Evolutionary conservation across 2,329 filamentous ascomycete species (phyloP), one percentile per base, ranked within the genome.

Genomic region (Neophaeococcomyces aloes): DNA sequence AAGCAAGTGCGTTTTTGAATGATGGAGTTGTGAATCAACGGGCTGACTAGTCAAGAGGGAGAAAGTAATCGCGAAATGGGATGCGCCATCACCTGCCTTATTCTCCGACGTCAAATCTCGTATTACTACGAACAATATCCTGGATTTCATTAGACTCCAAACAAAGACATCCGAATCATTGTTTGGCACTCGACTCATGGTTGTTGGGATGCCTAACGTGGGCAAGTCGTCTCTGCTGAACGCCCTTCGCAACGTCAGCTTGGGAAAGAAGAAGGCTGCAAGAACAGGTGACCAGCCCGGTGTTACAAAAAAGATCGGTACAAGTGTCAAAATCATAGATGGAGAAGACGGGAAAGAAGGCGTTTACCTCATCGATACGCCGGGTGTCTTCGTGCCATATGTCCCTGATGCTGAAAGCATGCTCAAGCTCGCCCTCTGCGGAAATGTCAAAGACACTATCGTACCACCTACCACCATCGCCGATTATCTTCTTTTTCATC

Each of bases 181-280:
- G n/a, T 80, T 84, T 6, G 88, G 87, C n/a, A 75, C 86, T 53
- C 78, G 87, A 38, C 76, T 87, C 45, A 75, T 98, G 61, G 77
- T 96, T 1, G 88, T 96, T 11, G 91, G 91, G 44, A 95, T 98
- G 88, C 91, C 91, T 29, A 98, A 98, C 59, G 86, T 94, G 0
- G 91, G 91, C 29, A 98, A 98, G 65, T 94, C 86, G 36, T 87
- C 88, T 1, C 71, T 98, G n/a, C 76, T 98, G 32, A 98, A 98
- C 62, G 76, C 80, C 13, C 73, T 96, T 38, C 81, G 91, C 15
- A 75, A 71, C 31, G 69, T 73, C 14, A 86, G 86, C 31, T 74
- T 85, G 53, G 70, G 41, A 67, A 71, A 53, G 38, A 71, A 72
- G 15, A 93, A 89, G 60, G 88, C 79, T 1, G 85, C 88, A 29